Evolutionary conservation across 2,329 filamentous ascomycete genomes (phyloP), one percentile per base, ranked within the genome.

Genomic region (Penicillium fuscoglaucum): DNA sequence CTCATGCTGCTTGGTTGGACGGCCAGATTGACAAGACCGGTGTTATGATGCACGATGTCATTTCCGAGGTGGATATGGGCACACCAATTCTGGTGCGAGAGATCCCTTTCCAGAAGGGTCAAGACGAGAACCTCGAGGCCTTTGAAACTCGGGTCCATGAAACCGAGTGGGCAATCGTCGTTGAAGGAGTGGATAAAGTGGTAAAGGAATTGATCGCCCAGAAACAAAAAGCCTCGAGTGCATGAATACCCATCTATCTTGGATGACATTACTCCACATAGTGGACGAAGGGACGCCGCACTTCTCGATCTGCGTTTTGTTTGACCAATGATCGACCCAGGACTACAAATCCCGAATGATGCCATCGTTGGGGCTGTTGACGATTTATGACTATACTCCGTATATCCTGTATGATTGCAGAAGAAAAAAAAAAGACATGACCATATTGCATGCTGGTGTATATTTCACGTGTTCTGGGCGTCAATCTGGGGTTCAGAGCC

Each of bases 31-130:
- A 83, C 63, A 83, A 82, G 63, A 92, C 85, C 0, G 92, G 93
- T 0, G 87, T 96, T 54, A 96, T 96, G 93, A 86, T 91, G 17
- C 92, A 96, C 77, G 88, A 93, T 75, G 91, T 96, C 47, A 87
- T 90, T 61, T 80, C 78, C 9, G 86, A 93, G 72, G 91, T 96
- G 55, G 92, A 96, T 77, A 84, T 88, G 69, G 92, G 92, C 2
- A 80, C 84, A 62, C 87, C 90, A 10, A 88, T 96, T 66, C 69
- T 93, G 60, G 83, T 87, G 2, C 75, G 82, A 63, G 88, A 93
- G 75, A 84, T 96, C 26, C 81, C 85, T 56, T 77, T 84, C 60
- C 86, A 83, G 64, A 82, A 83, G 59, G 79, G 77, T 0, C 80
- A 84, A 48, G 86, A 85, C 37, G 87, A 91, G 68, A 81, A 80